Evolutionary conservation across 805 yeast species (phyloP), one percentile per base, ranked within the genome.

Genomic region (Candida oleophila): DNA sequence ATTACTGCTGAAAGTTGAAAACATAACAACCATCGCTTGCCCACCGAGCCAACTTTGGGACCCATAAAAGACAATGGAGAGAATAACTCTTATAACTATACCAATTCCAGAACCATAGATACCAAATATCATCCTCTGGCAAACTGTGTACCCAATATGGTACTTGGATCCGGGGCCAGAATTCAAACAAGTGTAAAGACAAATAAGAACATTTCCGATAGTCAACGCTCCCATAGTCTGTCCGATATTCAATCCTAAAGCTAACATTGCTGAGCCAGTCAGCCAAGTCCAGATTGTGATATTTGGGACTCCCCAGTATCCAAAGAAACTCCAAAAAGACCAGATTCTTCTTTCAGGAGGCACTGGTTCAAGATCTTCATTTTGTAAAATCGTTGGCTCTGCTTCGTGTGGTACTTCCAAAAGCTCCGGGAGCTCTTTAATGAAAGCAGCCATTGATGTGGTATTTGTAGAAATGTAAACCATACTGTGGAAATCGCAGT

Each of bases 291-390:
- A 56, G 21, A 69, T 62, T 46, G 65, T 72, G 19, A 73, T 65
- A 45, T 74, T 68, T 44, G 72, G 62, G 42, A 76, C 66, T 1
- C 75, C 66, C 76, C 76, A 71, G 48, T 65, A 68, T 3, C 68
- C 68, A 35, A 71, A 55, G 52, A 65, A 76, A 36, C 70, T 66
- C 54, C 65, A 57, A 30, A 59, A 55, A 14, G 65, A 69, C 80
- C 80, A 77, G 0, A 74, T 69, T 42, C 80, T 60, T 47, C 78
- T 54, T 8, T 50, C 46, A 3, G 73, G 71, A 2, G 75, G 75
- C 38, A 73, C 53, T 12, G 78, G 77, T 25, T 45, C 46, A 18
- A 48, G 30, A 34, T 48, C 51, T 5, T 32, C 38, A 18, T 45
- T 48, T 2, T 15, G 7, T 4, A 47, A 33, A 2, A 37, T 33